phyloP scores from a whole-genome alignment of 495 filamentous ascomycete species.

The Aspergillus ellipticus region DNA sequence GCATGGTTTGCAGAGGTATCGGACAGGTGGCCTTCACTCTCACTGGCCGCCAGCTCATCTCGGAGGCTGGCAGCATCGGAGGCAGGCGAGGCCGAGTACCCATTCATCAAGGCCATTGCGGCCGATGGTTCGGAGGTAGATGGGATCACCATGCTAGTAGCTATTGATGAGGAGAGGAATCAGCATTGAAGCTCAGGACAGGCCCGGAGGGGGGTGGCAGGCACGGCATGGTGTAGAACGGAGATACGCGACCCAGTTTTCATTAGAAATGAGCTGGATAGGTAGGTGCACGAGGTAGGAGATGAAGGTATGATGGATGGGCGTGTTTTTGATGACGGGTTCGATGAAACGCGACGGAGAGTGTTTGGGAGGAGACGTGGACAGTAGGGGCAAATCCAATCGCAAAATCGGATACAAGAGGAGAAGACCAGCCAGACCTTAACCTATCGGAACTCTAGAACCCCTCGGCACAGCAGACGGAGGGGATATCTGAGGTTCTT shows the following conservation, averaged over 20 bases:
- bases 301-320: conserved; percentile 36
- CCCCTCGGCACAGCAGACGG: conserved; percentile 11
- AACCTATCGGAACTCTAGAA: conserved; percentile 14
- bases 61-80: conserved; percentile 34
- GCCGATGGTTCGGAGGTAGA: conserved; percentile 41
- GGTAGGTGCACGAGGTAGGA: conserved; percentile 25
- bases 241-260: conserved; percentile 35
- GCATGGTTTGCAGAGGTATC: conserved; percentile 42
- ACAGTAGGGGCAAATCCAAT: conserved; percentile 18
- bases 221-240: conserved; percentile 21
- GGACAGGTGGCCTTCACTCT: conserved; percentile 52
- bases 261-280: conserved; percentile 24
- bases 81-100: conserved; percentile 41
- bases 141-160: conserved; percentile 53
- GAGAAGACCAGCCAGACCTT: conserved; percentile 15
- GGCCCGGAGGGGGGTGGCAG: conserved; percentile 16
- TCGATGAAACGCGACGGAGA: conserved; percentile 38
- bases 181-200: conserved; percentile 44
- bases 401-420: conserved; percentile 20
- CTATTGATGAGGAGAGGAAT: conserved; percentile 37
- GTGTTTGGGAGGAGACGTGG: conserved; percentile 21
- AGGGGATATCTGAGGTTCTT: conserved; percentile 24
- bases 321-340: conserved; percentile 42
- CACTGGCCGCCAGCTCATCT: conserved; percentile 37
- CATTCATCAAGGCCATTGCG: conserved; percentile 45